A percentile compares a stretch with the other conserved stretches of the same genome.
Conservation (phyloP, 768 basidiomycete species). For the Rhodotorula graminis region DNA sequence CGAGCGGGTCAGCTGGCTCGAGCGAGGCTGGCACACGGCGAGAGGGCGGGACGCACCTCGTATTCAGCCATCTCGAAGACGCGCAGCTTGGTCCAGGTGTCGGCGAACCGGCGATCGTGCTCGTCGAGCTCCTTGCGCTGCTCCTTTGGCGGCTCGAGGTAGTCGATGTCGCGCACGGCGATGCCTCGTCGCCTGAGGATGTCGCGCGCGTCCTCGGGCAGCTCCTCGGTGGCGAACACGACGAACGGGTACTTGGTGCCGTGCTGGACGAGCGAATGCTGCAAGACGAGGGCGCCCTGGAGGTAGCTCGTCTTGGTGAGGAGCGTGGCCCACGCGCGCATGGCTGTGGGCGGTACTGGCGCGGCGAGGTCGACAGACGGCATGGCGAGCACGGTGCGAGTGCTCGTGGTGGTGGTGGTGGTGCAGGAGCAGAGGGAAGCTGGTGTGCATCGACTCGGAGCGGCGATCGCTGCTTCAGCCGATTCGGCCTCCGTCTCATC, state of each 20-base stretch:
- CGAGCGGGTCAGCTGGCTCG: background rate
- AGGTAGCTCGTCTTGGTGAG: slow-evolving; percentile 64
- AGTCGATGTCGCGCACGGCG: slow-evolving; percentile 57
- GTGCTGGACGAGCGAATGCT: slow-evolving; percentile 56
- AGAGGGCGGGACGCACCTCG: slow-evolving; percentile 41
- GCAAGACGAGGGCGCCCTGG: slow-evolving; percentile 60
- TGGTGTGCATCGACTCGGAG: no score
- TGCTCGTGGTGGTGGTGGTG: no score
- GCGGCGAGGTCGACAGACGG: no score
- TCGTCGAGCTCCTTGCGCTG: slow-evolving; percentile 27
- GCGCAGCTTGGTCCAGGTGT: slow-evolving; percentile 62
- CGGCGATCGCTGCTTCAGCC: no score
- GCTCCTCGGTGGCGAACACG: slow-evolving; percentile 64
- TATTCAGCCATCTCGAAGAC: slow-evolving; percentile 48
- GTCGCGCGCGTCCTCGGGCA: slow-evolving; percentile 55
- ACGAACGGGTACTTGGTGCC: slow-evolving; percentile 68
- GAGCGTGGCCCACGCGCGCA: slow-evolving; percentile 60
- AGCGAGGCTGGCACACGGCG: no score
- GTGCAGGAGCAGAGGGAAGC: no score
- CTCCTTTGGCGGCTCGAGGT: slow-evolving; percentile 53
- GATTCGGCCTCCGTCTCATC: no score
- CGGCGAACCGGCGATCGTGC: slow-evolving; percentile 53
- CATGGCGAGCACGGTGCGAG: no score
- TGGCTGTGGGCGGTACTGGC: background rate
- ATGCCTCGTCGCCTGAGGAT: slow-evolving; percentile 59